Evolutionary conservation across 495 filamentous ascomycete genomes (phyloP).

Genomic region (Penicillium bovifimosum): DNA sequence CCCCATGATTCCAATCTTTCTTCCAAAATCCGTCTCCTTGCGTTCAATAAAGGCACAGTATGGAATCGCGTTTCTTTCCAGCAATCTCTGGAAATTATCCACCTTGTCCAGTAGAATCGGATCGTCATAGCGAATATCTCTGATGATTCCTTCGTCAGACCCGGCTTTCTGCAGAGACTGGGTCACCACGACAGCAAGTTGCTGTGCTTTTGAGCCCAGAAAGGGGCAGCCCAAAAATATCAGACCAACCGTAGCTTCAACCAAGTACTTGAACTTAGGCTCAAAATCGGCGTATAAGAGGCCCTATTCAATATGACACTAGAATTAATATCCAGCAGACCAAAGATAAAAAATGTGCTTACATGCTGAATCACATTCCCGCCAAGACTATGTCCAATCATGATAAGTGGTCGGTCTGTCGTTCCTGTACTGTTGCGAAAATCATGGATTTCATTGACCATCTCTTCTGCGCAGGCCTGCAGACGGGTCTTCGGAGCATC

Average conservation of each 20-base stretch:
- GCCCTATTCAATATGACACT: background rate
- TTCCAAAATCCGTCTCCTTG: slow-evolving; percentile 1
- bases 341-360: background rate
- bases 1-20: background rate
- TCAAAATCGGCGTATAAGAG: background rate
- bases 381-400: slow-evolving; percentile 1
- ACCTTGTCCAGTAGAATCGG: slow-evolving; percentile 1
- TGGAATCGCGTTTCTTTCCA: background rate
- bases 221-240: background rate
- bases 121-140: background rate
- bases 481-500: background rate
- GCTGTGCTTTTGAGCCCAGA: background rate
- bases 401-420: background rate
- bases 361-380: slow-evolving; percentile 3
- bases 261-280: background rate
- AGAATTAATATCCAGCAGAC: too few relatives aligned
- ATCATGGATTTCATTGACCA: background rate
- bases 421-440: background rate
- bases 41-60: slow-evolving; percentile 1
- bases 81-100: background rate
- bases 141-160: background rate
- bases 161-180: background rate
- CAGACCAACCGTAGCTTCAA: background rate
- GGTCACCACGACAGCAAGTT: background rate
- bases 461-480: background rate